phyloP scores from a whole-genome alignment of 805 yeast species.

The Myxozyma neotropica region DNA sequence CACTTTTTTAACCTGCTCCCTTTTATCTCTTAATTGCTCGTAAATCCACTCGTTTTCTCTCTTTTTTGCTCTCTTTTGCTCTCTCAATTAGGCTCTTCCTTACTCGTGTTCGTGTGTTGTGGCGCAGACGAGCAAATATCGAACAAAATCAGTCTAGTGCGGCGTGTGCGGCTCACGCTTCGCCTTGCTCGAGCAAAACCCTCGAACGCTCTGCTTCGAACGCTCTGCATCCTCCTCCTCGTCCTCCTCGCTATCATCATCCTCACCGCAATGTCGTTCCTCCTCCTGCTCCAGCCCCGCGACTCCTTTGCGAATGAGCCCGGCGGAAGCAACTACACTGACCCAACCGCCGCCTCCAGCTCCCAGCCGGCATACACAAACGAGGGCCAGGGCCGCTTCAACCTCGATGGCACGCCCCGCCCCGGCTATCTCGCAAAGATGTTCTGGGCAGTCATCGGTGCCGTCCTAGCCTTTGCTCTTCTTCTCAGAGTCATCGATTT shows the following conservation, averaged over 20 bases:
- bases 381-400: constrained; percentile 31
- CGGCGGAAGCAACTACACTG: constrained; percentile 9
- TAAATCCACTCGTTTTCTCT: no score
- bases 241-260: no score
- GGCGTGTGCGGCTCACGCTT: constrained; percentile 8
- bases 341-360: background rate
- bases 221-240: no score
- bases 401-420: constrained; percentile 35
- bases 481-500: constrained; percentile 15
- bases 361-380: constrained; percentile 18
- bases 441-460: constrained; percentile 37
- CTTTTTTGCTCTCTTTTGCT: no score
- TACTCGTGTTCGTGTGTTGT: background rate
- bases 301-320: constrained; percentile 16
- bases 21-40: no score
- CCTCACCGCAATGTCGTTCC: background rate
- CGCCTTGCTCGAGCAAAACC: background rate
- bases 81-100: no score
- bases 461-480: constrained; percentile 28
- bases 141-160: background rate
- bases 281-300: background rate
- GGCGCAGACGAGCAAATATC: constrained; percentile 22
- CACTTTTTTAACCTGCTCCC: no score
- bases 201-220: no score
- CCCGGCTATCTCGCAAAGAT: constrained; percentile 37